These are phyloP conservation scores for Silene noctiflora DNA, from an alignment of 179 eudicot genomes.

Conservation along the genomic window DNA sequence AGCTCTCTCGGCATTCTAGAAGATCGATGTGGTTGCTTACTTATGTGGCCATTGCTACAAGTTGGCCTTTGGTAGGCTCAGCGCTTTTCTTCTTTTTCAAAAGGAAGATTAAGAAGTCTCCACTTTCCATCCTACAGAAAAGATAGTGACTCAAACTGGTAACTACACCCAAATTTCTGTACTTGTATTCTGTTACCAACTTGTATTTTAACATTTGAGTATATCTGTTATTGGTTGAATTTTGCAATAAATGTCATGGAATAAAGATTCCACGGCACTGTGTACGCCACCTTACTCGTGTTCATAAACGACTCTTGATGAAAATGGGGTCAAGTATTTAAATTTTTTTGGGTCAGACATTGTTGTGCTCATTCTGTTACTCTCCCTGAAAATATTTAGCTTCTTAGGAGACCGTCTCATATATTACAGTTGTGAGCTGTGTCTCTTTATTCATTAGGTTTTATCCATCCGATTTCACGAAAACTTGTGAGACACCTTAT, in stretches of 20 bases:
- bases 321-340: neutral
- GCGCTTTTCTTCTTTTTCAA: constrained; percentile 51
- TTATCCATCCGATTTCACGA: neutral
- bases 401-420: neutral
- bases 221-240: neutral
- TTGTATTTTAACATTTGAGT: constrained; percentile 15
- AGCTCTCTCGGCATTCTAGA: constrained; percentile 59
- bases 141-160: constrained; percentile 32
- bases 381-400: neutral
- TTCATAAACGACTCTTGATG: neutral
- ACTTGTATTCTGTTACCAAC: constrained; percentile 18
- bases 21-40: constrained; percentile 73
- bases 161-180: constrained; percentile 15
- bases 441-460: neutral
- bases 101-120: constrained; percentile 37
- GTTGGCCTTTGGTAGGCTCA: constrained; percentile 81
- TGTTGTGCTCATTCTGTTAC: neutral
- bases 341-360: neutral
- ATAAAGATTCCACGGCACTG: neutral
- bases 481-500: no score
- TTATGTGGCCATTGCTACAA: constrained; percentile 65
- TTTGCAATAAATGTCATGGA: constrained; percentile 11
- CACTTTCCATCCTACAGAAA: constrained; percentile 29
- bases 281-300: neutral
- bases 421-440: neutral